Percentiles rank a stretch among this genome's conserved stretches.
Conservation (phyloP, 805 yeast species). For the Wickerhamiella parazyma region DNA sequence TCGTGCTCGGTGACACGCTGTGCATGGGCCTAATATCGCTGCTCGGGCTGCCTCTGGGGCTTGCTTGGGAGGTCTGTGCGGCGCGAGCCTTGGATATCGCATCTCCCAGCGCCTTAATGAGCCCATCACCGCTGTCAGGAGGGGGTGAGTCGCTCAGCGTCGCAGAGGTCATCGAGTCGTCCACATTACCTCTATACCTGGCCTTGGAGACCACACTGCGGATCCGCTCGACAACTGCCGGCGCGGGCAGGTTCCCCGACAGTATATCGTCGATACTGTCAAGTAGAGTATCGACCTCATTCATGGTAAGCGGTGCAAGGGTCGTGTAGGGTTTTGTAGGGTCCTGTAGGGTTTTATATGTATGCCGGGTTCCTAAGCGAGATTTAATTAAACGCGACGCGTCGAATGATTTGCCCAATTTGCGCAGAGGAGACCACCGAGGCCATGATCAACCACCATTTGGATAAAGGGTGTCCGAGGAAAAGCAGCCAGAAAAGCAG, state of each 20-base stretch:
- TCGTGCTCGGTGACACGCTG: neutral
- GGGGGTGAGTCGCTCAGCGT: neutral
- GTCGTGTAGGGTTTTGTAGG: no score
- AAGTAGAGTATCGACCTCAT: neutral
- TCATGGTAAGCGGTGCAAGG: no score
- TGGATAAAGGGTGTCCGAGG: slow-evolving; percentile 26
- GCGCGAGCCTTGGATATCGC: neutral
- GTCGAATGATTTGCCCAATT: slow-evolving; percentile 20
- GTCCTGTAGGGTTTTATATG: no score
- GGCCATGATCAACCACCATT: slow-evolving; percentile 23
- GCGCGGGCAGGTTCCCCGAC: neutral
- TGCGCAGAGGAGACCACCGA: slow-evolving; percentile 23
- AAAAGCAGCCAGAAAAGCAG: neutral
- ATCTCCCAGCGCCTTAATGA: neutral
- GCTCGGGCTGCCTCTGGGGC: neutral
- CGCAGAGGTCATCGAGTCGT: neutral
- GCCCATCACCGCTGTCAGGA: neutral
- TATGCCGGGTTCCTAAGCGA: no score
- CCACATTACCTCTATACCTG: neutral
- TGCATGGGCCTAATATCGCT: no score
- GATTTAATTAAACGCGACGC: no score
- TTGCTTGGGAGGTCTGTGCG: neutral
- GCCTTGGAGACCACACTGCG: neutral
- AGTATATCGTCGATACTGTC: neutral
- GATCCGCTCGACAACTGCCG: neutral